phyloP scores from a whole-genome alignment of 2,329 filamentous ascomycete genomes.

The Alternaria sp. region DNA sequence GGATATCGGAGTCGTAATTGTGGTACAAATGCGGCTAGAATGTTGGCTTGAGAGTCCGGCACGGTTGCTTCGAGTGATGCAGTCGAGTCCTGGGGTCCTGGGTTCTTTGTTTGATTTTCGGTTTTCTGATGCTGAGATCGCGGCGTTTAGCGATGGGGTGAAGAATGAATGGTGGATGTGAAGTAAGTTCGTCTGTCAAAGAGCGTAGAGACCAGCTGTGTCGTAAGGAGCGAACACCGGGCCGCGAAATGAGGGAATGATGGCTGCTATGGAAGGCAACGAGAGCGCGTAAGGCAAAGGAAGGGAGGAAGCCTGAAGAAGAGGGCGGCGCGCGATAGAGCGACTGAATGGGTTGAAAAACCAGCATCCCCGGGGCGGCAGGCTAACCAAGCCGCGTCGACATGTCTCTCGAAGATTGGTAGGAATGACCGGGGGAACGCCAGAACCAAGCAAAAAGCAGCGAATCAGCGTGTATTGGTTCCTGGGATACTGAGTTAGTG shows the following conservation, averaged over 20 bases:
- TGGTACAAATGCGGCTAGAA: conserved; percentile 33
- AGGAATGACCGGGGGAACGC: conserved; percentile 24
- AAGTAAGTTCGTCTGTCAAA: conserved; percentile 45
- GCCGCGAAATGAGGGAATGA: conserved; percentile 37
- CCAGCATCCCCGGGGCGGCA: conserved; percentile 20
- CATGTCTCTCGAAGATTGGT: conserved; percentile 37
- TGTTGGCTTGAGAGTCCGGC: conserved; percentile 16
- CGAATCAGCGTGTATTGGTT: conserved; percentile 22
- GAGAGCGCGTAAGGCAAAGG: conserved; percentile 30
- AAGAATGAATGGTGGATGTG: conserved; percentile 19
- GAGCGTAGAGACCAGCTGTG: conserved; percentile 44
- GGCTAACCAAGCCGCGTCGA: conserved; percentile 29
- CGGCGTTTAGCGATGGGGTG: conserved; percentile 30
- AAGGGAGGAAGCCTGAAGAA: conserved; percentile 35
- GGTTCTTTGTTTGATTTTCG: conserved; percentile 18
- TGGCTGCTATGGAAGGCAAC: conserved; percentile 33
- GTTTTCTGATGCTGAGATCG: conserved; percentile 34
- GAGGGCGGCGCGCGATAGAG: conserved; percentile 20
- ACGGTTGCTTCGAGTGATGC: conserved; percentile 12
- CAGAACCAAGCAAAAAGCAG: conserved; percentile 25
- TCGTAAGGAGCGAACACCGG: conserved; percentile 51
- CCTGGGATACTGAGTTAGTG: conserved; percentile 5
- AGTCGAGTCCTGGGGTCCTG: conserved; percentile 8
- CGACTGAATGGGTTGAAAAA: conserved; percentile 28
- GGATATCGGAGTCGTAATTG: conserved; percentile 30